These are phyloP conservation scores for Filosporella fistucella DNA, from an alignment of 495 filamentous ascomycete genomes.

Conservation along the genomic window DNA sequence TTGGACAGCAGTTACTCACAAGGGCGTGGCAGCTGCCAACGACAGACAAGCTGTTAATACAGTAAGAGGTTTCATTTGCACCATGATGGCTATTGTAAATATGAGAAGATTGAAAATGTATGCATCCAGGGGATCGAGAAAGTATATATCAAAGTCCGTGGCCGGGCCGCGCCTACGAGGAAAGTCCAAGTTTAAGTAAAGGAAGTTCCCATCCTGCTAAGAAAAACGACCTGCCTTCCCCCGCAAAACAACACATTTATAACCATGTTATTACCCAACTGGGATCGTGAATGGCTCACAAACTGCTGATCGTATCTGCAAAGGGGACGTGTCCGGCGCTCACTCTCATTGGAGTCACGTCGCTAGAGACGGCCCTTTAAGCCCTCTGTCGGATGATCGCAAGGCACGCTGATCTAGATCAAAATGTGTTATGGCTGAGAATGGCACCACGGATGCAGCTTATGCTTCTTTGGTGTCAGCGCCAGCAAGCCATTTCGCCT, in stretches of 20 bases:
- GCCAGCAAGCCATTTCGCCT: neutral
- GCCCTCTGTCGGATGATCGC: conserved; percentile 1
- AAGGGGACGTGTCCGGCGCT: neutral
- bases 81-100: conserved; percentile 5
- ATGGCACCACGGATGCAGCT: neutral
- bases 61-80: conserved; percentile 12
- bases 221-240: neutral
- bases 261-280: too few species aligned
- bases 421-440: neutral
- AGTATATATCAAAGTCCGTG: too few species aligned
- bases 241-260: neutral
- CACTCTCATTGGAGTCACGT: neutral
- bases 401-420: neutral
- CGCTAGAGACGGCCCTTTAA: neutral
- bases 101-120: too few species aligned
- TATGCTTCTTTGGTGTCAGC: conserved; percentile 5
- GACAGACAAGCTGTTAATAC: conserved; percentile 8
- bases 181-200: too few species aligned
- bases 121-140: too few species aligned
- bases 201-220: too few species aligned
- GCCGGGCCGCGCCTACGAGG: too few species aligned
- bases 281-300: neutral
- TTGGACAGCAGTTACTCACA: conserved; percentile 10
- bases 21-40: conserved; percentile 6
- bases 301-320: conserved; percentile 4